Base-by-base conservation (phyloP, 768 basidiomycete species). In the Amanita exitialis region DNA sequence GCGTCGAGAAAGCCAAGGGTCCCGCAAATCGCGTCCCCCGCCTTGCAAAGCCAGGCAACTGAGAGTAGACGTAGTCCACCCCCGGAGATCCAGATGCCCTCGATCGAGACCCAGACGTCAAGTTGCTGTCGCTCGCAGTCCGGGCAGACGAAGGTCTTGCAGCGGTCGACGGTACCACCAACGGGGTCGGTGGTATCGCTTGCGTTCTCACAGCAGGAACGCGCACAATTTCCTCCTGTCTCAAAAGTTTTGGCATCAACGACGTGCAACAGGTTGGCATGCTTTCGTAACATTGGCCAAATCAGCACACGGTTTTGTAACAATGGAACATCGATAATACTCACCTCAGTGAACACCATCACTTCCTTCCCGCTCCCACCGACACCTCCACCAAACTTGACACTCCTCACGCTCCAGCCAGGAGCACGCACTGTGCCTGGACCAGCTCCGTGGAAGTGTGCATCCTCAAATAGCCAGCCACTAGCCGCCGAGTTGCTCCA, bases 181-280 rank as follows among this genome's bases (percentile, higher is more conserved):
- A 30, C 12, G 60, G 46, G 6, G 49, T 30, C 23, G 56, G 46
- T 21, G 49, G 56, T 6, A 47, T 4, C 7, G 52, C 12, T 43
- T 51, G 5, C 56, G 44, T 42, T 51, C 52, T 61, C 47, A 70
- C 62, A 21, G 65, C 65, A 3, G 82, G 83, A 41, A 85, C 73
- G 48, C 72, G 77, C 16, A 89, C 63, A 15, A 83, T 73, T 53
- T 88, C 81, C 54, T 86, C 82, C 5, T n/a, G 76, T 77, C 60
- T 90, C 83, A 58, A 94, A 94, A 0, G 90, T 93, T 41, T 81
- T 75, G 3, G 91, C 90, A 60, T 96, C 93, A 44, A 95, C 71
- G 51, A 94, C 72, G 59, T 96, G 93, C 6, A 95, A 63, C 34
- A 86, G 65, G 27, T 78, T 83, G 1, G 88, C 87, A 62, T 95